Evolutionary conservation across 371 early-diverging fungal genomes (phyloP).

Genomic region (Coelomomyces lativittatus): DNA sequence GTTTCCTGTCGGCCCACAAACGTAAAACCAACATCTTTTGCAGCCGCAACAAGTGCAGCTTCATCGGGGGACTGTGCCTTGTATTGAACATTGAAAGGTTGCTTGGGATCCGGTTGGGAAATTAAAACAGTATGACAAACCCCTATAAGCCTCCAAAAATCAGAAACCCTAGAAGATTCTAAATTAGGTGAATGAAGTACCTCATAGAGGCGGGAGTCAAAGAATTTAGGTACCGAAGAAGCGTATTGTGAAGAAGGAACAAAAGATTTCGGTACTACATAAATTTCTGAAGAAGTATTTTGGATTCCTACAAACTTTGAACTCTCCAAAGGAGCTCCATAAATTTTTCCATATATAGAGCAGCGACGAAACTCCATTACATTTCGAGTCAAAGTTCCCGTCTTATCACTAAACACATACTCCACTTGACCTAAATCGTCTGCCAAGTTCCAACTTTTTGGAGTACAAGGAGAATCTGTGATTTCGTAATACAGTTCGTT

Average conservation of each 20-base stretch:
- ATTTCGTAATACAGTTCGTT: conserved; percentile 67
- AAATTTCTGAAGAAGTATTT: not conserved
- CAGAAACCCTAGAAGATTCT: conserved; percentile 37
- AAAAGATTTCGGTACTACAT: not conserved
- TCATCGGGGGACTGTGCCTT: conserved; percentile 87
- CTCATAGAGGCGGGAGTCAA: conserved; percentile 8
- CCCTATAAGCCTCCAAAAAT: conserved; percentile 53
- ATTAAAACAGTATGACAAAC: conserved; percentile 63
- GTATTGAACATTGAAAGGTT: conserved; percentile 44
- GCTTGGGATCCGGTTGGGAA: conserved; percentile 22
- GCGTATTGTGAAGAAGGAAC: conserved; percentile 2
- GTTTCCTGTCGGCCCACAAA: conserved; percentile 52
- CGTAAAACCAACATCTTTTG: conserved; percentile 70
- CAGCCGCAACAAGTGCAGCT: conserved; percentile 74
- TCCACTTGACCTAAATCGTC: conserved; percentile 77
- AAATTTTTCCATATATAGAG: conserved; percentile 61
- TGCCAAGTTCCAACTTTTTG: conserved; percentile 61
- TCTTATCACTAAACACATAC: conserved; percentile 93
- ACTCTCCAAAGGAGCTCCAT: conserved; percentile 23
- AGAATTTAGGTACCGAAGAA: conserved; percentile 8
- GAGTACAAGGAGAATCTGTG: conserved; percentile 54
- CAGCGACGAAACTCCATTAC: conserved; percentile 58
- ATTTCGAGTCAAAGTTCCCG: conserved; percentile 57
- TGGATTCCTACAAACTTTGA: not conserved
- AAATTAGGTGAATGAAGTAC: conserved; percentile 10